These are phyloP conservation scores for Colletotrichum sp. DNA, from an alignment of 2,329 filamentous ascomycete genomes.

Conservation along the genomic window DNA sequence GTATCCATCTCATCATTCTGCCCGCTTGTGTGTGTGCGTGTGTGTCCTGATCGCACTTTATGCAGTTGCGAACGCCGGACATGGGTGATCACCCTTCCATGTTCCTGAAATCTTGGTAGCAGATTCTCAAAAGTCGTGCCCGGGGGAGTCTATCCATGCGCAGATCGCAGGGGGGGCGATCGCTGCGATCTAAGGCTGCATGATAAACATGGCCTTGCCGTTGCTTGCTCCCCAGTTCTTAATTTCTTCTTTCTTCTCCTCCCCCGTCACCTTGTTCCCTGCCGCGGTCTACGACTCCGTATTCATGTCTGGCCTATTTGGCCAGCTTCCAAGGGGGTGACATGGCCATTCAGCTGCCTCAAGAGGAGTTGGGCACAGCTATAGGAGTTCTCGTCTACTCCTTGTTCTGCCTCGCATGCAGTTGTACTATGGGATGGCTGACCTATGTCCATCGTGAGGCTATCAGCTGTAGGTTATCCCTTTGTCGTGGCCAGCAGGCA, in stretches of 20 bases:
- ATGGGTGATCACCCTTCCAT: neutral
- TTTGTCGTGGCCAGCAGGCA: neutral
- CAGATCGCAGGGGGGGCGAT: slow-evolving; percentile 5
- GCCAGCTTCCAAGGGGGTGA: slow-evolving; percentile 19
- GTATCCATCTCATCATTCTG: slow-evolving; percentile 1
- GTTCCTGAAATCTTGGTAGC: neutral
- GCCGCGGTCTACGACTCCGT: neutral
- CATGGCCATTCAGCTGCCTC: slow-evolving; percentile 41
- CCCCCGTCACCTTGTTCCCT: slow-evolving; percentile 5
- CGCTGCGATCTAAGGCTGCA: slow-evolving; percentile 11
- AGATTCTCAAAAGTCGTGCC: neutral
- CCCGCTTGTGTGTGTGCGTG: neutral
- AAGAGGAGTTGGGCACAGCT: slow-evolving; percentile 35
- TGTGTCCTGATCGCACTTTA: neutral
- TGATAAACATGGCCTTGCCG: slow-evolving; percentile 22
- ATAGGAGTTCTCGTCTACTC: slow-evolving; percentile 40
- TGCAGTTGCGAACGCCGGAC: neutral
- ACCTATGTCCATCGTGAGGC: slow-evolving; percentile 44
- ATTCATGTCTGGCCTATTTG: slow-evolving; percentile 12
- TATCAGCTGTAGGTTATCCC: slow-evolving; percentile 41
- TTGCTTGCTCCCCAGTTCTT: slow-evolving; percentile 9
- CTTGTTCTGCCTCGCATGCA: slow-evolving; percentile 35
- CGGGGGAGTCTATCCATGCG: slow-evolving; percentile 4
- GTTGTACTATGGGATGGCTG: slow-evolving; percentile 38
- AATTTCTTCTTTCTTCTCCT: slow-evolving; percentile 8